Base-by-base conservation (phyloP, 305 asterid genomes). In the Salvia sclarea region DNA sequence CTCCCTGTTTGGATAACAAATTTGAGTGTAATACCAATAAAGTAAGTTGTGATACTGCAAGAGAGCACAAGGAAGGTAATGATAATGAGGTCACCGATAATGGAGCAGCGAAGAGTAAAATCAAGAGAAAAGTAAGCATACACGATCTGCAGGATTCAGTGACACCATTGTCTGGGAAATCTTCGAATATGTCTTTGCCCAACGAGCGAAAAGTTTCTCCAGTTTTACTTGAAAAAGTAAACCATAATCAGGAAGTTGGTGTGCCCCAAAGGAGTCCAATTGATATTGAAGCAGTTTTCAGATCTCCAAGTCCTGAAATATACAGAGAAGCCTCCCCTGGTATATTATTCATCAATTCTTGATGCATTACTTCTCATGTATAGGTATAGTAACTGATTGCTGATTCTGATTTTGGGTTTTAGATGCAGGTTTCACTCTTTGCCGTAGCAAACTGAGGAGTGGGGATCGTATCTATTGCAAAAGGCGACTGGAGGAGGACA, bases 301-400 rank as follows among this genome's bases (percentile, higher is more conserved):
- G 88, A 79, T 84, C 92, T 74, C 84, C 91, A 52, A 86, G 95
- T 70, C 96, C 94, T 22, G 98, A 90, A 78, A 81, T 85, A 50
- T 80, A 84, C 76, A 75, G 84, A 71, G 87, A 88, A 68, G 90
- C 83, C 20, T 80, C 87, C 37, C 82, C 86, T 45, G 92, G 97
- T 90, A 86, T 70, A 57, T 61, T 70, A 57, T 61, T 55, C 48
- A 28, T 28, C 49, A 61, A 11, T 33, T 38, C 20, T 52, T 71
- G 55, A 18, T 44, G 61, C 28, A 30, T 7, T 43, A 24, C 65
- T 55, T 22, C 30, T 54, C 21, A 6, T 3, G 28, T 58, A 14
- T n/a, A 53, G 8, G 28, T 58, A 14, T n/a, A 53, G 8, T 12
- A 25, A 47, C 49, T 68, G 45, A 63, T 62, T 35, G 6, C 16